These are phyloP conservation scores for Schwanniomyces polymorphus DNA, from an alignment of 805 yeast genomes.

Conservation along the genomic window DNA sequence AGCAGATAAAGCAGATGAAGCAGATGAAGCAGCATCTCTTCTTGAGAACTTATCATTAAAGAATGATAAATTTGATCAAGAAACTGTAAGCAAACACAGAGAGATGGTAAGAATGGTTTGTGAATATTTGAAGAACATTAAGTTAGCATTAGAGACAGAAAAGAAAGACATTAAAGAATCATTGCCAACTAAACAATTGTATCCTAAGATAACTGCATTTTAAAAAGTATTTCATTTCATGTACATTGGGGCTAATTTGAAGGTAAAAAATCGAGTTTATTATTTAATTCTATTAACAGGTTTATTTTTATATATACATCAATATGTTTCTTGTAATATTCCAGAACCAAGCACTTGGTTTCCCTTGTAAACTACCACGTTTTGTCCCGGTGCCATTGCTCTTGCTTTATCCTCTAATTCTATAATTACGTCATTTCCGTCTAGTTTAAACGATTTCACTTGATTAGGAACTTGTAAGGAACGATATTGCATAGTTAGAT, in stretches of 20 bases:
- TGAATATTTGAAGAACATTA: slow-evolving; percentile 23
- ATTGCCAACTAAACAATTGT: slow-evolving; percentile 18
- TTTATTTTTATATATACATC: not conserved
- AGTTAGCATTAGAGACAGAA: slow-evolving; percentile 2
- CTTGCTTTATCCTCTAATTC: slow-evolving; percentile 47
- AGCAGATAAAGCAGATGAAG: slow-evolving; percentile 9
- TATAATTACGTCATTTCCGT: slow-evolving; percentile 26
- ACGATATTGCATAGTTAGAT: slow-evolving; percentile 60
- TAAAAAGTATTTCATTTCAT: slow-evolving; percentile 11
- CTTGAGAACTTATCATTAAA: slow-evolving; percentile 1
- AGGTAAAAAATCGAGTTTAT: not conserved
- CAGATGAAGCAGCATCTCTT: slow-evolving; percentile 11
- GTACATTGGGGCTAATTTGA: not conserved
- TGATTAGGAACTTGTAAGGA: slow-evolving; percentile 65
- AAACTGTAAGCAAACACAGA: slow-evolving; percentile 34
- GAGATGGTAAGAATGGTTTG: slow-evolving; percentile 35
- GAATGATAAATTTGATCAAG: slow-evolving; percentile 16
- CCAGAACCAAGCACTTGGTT: slow-evolving; percentile 66
- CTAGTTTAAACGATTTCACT: slow-evolving; percentile 23
- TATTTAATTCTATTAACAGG: slow-evolving; percentile 1
- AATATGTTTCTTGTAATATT: slow-evolving; percentile 14
- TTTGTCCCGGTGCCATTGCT: slow-evolving; percentile 92
- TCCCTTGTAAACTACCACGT: slow-evolving; percentile 67
- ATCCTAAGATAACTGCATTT: slow-evolving; percentile 43
- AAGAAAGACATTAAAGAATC: not conserved